Evolutionary conservation across 1,284 basidiomycete species (phyloP), one percentile per base, ranked within the genome.

Genomic region (Ustilago nuda): DNA sequence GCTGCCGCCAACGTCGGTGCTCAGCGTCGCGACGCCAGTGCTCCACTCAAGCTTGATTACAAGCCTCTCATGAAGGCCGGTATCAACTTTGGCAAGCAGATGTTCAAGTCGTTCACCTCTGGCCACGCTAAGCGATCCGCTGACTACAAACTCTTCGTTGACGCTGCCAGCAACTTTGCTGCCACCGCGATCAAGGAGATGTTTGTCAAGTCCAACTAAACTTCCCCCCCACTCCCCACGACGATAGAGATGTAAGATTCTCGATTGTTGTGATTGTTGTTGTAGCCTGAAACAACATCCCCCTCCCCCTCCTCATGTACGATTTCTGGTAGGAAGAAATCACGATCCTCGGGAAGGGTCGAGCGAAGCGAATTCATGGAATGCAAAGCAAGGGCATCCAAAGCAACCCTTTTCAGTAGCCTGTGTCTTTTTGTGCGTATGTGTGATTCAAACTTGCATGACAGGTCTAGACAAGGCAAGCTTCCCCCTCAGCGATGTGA

Each of bases 111-210:
- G 32, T 71, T 79, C 61, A 70, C 72, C 53, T 61, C 61, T 33
- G 37, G 51, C 36, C 74, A 79, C 53, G 52, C 54, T 41, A 76
- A 76, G 73, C 68, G 73, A 17, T 67, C 73, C 87, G 53, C 62
- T 27, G 79, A 81, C 41, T 69, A 69, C 54, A 94, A 94, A 64
- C 94, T 94, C 7, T 88, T 95, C 17, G 94, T 94, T 80, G 93
- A 95, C 85, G 91, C 93, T 1, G 73, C 73, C 27, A 64, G 61
- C 61, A 67, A 35, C 39, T 76, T 76, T 63, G 68, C 73, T 36
- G 32, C 41, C 46, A 67, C 64, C 7, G 73, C 73, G 11, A 56
- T 76, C 57, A 66, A 68, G 56, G 73, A 76, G 63, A 67, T 76
- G 61, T 58, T 65, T 53, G 58, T 46, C 39, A 66, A 65, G 60